Percentiles rank a stretch among this genome's conserved stretches.
Evolutionary conservation across 2,329 filamentous ascomycete species (phyloP).

Genomic region (Cercospora berteroae): DNA sequence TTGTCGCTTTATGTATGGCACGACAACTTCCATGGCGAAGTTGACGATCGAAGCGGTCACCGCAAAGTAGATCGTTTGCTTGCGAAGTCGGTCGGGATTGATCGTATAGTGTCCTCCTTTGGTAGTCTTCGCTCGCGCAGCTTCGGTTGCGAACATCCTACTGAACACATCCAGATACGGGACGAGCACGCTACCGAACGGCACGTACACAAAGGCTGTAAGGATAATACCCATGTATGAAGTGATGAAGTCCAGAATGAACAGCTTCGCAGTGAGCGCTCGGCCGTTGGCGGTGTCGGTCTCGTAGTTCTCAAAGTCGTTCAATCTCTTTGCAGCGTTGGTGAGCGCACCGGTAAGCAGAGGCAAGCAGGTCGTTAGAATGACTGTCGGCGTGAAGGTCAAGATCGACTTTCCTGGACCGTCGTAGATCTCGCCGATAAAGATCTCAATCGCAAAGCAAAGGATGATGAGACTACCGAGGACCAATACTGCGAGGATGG

Average conservation of each 20-base stretch:
- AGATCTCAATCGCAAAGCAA: slow-evolving; percentile 91
- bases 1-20: slow-evolving; percentile 80
- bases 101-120: slow-evolving; percentile 64
- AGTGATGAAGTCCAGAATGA: slow-evolving; percentile 94
- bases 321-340: slow-evolving; percentile 71
- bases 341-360: slow-evolving; percentile 74
- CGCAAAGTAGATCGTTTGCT: slow-evolving; percentile 94
- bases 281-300: slow-evolving; percentile 80
- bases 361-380: slow-evolving; percentile 79
- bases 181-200: slow-evolving; percentile 79
- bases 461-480: slow-evolving; percentile 79
- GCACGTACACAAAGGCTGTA: slow-evolving; percentile 91
- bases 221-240: slow-evolving; percentile 91
- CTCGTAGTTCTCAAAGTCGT: slow-evolving; percentile 86
- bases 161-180: slow-evolving; percentile 84
- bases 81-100: slow-evolving; percentile 77
- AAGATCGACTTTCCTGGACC: slow-evolving; percentile 84
- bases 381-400: slow-evolving; percentile 82
- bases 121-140: slow-evolving; percentile 56
- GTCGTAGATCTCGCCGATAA: slow-evolving; percentile 89
- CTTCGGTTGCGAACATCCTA: slow-evolving; percentile 67
- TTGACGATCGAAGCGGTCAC: slow-evolving; percentile 91
- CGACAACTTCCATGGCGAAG: slow-evolving; percentile 76
- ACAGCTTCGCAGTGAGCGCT: slow-evolving; percentile 86
- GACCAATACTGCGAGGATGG: slow-evolving; percentile 66